Percentiles rank a stretch among this genome's conserved stretches.
phyloP scores from a whole-genome alignment of 306 rosid species.

The Glycyrrhiza uralensis region DNA sequence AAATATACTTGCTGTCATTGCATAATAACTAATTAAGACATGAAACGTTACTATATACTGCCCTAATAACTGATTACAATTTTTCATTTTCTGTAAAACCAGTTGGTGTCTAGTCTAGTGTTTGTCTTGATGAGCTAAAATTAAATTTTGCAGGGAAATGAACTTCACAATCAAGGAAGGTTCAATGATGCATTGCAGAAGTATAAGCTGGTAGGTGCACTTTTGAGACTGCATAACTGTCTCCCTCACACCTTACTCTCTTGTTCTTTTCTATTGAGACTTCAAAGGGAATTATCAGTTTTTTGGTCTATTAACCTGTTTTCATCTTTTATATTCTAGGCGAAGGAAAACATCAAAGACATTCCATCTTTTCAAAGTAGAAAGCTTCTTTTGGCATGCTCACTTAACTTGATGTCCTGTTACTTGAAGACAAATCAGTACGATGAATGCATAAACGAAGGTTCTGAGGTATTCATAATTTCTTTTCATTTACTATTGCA shows the following conservation, averaged over 20 bases:
- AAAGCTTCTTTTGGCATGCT: slow-evolving; percentile 75
- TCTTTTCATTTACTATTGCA: slow-evolving; percentile 18
- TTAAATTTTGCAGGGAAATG: slow-evolving; percentile 73
- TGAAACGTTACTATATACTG: neutral
- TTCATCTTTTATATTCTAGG: slow-evolving; percentile 48
- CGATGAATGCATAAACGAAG: slow-evolving; percentile 78
- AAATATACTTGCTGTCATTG: neutral
- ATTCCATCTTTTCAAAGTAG: slow-evolving; percentile 70
- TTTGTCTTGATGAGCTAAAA: slow-evolving; percentile 26
- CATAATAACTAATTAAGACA: neutral
- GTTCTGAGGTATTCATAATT: slow-evolving; percentile 71
- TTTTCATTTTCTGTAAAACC: slow-evolving; percentile 9
- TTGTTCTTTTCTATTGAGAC: neutral
- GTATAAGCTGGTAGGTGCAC: slow-evolving; percentile 66
- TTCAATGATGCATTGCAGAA: slow-evolving; percentile 70
- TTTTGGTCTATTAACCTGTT: slow-evolving; percentile 1
- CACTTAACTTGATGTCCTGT: slow-evolving; percentile 96
- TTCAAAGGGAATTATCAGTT: neutral
- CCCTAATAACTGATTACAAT: neutral
- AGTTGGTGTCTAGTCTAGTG: slow-evolving; percentile 12
- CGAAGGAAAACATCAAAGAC: slow-evolving; percentile 73
- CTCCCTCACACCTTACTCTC: neutral
- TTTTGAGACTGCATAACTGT: slow-evolving; percentile 6
- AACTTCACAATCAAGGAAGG: slow-evolving; percentile 76
- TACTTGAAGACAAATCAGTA: slow-evolving; percentile 83